Percentiles rank a stretch among this genome's conserved stretches.
These are phyloP conservation scores for Dactylella cylindrospora DNA, from an alignment of 2,329 filamentous ascomycete genomes.

Conservation along the genomic window DNA sequence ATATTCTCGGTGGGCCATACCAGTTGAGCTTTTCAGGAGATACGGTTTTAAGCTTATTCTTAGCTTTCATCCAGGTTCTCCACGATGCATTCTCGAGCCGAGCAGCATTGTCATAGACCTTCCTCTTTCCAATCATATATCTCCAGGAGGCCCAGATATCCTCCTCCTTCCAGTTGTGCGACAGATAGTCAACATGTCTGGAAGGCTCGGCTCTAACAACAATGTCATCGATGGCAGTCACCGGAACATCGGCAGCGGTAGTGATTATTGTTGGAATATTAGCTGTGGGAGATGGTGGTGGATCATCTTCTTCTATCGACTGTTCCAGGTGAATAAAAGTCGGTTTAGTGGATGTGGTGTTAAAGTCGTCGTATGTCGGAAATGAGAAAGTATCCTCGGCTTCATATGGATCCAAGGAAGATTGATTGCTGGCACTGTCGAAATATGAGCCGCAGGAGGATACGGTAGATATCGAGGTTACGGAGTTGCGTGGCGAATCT, in stretches of 20 bases:
- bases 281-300: conserved; percentile 18
- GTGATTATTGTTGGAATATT: conserved; percentile 20
- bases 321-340: conserved; percentile 39
- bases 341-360: conserved; percentile 26
- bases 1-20: conserved; percentile 58
- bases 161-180: conserved; percentile 89
- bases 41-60: conserved; percentile 81
- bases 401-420: conserved; percentile 37
- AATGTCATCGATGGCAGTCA: conserved; percentile 47
- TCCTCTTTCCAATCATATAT: conserved; percentile 78
- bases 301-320: conserved; percentile 33
- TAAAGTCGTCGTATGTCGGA: conserved; percentile 38
- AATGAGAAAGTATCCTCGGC: conserved; percentile 38
- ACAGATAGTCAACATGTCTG: conserved; percentile 91
- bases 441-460: conserved; percentile 41
- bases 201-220: conserved; percentile 52
- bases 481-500: conserved; percentile 40
- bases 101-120: conserved; percentile 75
- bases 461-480: conserved; percentile 41
- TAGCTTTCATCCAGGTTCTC: conserved; percentile 93
- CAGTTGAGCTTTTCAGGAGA: conserved; percentile 92
- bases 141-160: conserved; percentile 98
- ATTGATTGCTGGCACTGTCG: conserved; percentile 42
- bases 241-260: conserved; percentile 22
- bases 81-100: conserved; percentile 94